These are phyloP conservation scores for Jatropha podagrica DNA, from an alignment of 441 rosid species.

Conservation along the genomic window DNA sequence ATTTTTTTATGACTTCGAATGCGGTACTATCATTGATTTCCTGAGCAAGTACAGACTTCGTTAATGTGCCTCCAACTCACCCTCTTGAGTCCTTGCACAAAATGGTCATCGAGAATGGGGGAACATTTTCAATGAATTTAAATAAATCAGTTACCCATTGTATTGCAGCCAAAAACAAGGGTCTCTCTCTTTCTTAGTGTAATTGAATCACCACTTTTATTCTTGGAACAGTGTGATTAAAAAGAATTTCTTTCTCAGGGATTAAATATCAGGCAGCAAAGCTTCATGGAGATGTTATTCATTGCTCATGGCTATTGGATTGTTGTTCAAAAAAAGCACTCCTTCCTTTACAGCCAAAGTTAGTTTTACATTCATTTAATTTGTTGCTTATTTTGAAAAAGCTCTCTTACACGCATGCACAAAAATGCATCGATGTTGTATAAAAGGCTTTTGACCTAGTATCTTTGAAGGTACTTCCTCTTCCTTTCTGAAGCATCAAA, in stretches of 20 bases:
- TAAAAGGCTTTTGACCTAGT: constrained; percentile 13
- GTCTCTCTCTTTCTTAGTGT: constrained; percentile 43
- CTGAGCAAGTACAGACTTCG: constrained; percentile 75
- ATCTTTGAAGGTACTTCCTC: constrained; percentile 71
- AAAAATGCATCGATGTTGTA: background rate
- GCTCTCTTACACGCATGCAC: background rate
- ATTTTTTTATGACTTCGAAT: background rate
- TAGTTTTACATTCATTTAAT: constrained; percentile 29
- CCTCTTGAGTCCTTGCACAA: constrained; percentile 76
- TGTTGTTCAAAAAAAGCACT: constrained; percentile 75
- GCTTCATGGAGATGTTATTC: constrained; percentile 75
- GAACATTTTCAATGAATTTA: constrained; percentile 91
- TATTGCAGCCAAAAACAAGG: constrained; percentile 89
- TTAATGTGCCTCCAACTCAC: constrained; percentile 62
- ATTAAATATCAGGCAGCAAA: constrained; percentile 89
- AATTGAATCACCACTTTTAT: constrained; percentile 6
- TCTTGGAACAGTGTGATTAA: constrained; percentile 12
- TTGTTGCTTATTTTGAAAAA: constrained; percentile 1
- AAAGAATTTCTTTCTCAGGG: constrained; percentile 48
- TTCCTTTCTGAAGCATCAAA: constrained; percentile 72
- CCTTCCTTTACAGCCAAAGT: constrained; percentile 92
- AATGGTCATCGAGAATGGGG: constrained; percentile 96
- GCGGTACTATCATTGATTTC: constrained; percentile 19
- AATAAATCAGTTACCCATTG: constrained; percentile 90
- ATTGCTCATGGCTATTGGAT: constrained; percentile 86